Evolutionary conservation across 345 rosid genomes (phyloP), one percentile per base, ranked within the genome.

Genomic region (Populus davidiana): DNA sequence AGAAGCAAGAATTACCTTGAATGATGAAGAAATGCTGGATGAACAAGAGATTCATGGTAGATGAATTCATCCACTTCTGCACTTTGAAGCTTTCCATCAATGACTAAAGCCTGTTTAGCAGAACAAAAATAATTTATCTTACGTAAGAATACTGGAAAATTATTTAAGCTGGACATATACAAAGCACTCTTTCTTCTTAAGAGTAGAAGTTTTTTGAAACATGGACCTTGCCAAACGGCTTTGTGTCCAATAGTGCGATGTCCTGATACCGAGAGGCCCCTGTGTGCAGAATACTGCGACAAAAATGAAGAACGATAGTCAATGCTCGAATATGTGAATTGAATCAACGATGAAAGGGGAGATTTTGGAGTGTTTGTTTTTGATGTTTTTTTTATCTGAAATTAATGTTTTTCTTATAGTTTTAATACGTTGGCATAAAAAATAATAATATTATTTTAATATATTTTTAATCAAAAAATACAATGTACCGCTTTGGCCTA

Each of bases 11-110:
- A 8, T 12, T 79, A 90, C 94, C 84, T 82, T 44, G 87, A 83
- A 68, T 87, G 92, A 79, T 84, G 82, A 61, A 90, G 86, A 76
- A 90, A 88, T 4, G 92, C 63, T 10, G 94, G 94, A 76, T 87
- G 94, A 78, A 90, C 87, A 39, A 89, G 86, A 54, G 80, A 90
- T 79, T 90, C 94, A 83, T 90, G 94, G 80, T 89, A 90, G 72
- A 90, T 90, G 81, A 90, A 89, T 70, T 90, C 94, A 81, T 90
- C 94, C 35, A 82, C 85, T 78, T 90, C 94, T 39, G 94, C 94
- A 82, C 92, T 90, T 67, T 90, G 94, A 50, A 89, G 86, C 88
- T 90, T 90, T 38, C 94, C 94, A 84, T 90, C 94, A 75, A 90
- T 87, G 20, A 90, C 86, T 39, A 90, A 44, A 56, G 87, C 90